Base-by-base conservation (phyloP, 352 stramenopile species). In the Phytopythium aichiense region DNA sequence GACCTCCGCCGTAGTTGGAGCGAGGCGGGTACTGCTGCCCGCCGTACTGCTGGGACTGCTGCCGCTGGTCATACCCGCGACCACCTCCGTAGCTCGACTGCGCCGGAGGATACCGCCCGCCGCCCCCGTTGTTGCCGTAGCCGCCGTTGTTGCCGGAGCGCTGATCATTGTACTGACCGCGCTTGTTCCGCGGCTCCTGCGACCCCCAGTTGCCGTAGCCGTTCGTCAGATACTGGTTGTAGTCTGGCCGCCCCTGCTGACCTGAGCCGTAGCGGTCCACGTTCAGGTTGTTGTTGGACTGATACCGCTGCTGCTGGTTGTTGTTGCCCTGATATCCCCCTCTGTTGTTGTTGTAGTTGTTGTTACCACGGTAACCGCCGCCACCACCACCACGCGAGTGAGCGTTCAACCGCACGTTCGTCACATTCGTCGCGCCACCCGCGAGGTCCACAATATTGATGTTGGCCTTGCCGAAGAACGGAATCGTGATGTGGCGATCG, bases 401-500 rank as follows among this genome's bases (percentile, higher is more conserved):
- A 48, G 61, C 77, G 56, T 83, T 81, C 30, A 83, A 74, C 25
- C 80, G 76, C 31, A 88, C 76, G 62, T 90, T 89, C 12, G 83
- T 91, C 28, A 77, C 52, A 28, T 66, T 78, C 18, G 53, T 64
- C 2, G 77, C 71, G 38, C 67, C 72, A 16, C 85, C 85, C 1
- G 85, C 85, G 37, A 94, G 63, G 67, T 94, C 85, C 54, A 92
- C 81, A 45, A 94, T 92, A 60, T 84, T 92, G 66, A 94, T 94
- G 68, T 91, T 91, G 18, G 77, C 81, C 55, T 88, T 89, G 48
- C 83, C 85, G 23, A 94, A 90, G 71, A 89, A 91, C 35, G 85
- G 85, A 23, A 92, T 89, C 20, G 73, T 79, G 45, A 94, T 91
- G 28, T 77, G 71, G 38, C 76, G 78, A 63, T 94, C 85, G 23